A percentile compares a stretch with the other conserved stretches of the same genome.
Conservation (phyloP, 1,139 yeast species). For the Arxiozyma bovina region DNA sequence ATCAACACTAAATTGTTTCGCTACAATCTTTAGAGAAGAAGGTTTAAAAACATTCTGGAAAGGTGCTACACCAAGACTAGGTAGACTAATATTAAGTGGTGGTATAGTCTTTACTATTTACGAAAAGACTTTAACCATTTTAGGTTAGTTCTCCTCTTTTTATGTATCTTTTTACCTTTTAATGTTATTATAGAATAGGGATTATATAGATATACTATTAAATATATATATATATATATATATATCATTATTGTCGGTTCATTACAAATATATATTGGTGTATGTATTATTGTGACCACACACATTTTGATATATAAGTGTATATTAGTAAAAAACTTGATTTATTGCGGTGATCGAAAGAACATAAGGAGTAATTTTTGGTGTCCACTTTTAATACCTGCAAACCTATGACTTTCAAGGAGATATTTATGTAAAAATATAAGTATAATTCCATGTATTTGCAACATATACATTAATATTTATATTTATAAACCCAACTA, state of each 20-base stretch:
- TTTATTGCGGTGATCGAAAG: no score
- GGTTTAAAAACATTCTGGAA: slow-evolving; percentile 94
- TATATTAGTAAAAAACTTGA: no score
- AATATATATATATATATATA: no score
- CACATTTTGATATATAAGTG: no score
- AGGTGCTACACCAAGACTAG: slow-evolving; percentile 95
- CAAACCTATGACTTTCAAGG: background rate
- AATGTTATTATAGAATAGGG: background rate
- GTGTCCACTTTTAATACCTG: background rate
- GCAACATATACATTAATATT: background rate
- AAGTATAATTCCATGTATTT: no score
- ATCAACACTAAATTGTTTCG: slow-evolving; percentile 76
- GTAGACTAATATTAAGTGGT: slow-evolving; percentile 84
- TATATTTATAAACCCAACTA: background rate
- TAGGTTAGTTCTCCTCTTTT: slow-evolving; percentile 25
- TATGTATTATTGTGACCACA: no score
- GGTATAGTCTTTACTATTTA: slow-evolving; percentile 94
- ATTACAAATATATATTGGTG: no score
- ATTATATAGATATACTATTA: no score
- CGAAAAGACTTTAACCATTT: slow-evolving; percentile 68
- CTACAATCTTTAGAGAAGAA: slow-evolving; percentile 70
- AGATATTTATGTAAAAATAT: no score
- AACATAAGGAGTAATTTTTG: no score
- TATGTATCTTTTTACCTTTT: background rate
- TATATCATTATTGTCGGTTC: no score